Conservation (phyloP, 2,329 filamentous ascomycete genomes). For the Trichoderma sp. region DNA sequence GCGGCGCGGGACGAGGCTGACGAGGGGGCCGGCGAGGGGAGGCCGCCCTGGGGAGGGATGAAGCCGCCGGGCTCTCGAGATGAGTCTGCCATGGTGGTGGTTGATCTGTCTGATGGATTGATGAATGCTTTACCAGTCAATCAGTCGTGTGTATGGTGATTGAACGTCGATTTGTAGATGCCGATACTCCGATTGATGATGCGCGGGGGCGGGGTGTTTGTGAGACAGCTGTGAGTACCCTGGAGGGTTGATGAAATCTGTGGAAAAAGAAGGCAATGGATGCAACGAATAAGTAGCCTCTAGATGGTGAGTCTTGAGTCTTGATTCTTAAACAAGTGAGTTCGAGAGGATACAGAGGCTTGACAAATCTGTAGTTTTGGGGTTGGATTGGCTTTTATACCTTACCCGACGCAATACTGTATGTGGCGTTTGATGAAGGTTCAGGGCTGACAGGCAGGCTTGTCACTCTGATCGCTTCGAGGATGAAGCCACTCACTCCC, state of each 20-base stretch:
- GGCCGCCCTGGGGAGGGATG: constrained; percentile 45
- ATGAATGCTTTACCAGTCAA: neutral
- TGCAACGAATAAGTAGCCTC: neutral
- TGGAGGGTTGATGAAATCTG: neutral
- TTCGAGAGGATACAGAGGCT: too few species aligned
- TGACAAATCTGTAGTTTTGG: too few species aligned
- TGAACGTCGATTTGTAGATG: neutral
- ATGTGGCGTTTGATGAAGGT: too few species aligned
- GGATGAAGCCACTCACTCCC: too few species aligned
- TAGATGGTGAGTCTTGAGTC: neutral
- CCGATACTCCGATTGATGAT: constrained; percentile 11
- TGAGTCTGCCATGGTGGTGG: neutral
- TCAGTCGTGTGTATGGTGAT: neutral
- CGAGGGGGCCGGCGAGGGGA: constrained; percentile 60
- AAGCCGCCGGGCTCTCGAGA: constrained; percentile 53
- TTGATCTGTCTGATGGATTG: too few species aligned
- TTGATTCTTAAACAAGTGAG: neutral
- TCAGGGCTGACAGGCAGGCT: too few species aligned
- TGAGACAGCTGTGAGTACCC: neutral
- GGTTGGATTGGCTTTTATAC: too few species aligned
- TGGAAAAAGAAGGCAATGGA: neutral
- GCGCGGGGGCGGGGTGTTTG: constrained; percentile 13
- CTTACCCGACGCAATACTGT: too few species aligned
- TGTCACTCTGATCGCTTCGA: too few species aligned
- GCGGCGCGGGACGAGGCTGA: constrained; percentile 46